These are phyloP conservation scores for Gleditsia sinensis DNA, from an alignment of 306 rosid species.

Conservation along the genomic window DNA sequence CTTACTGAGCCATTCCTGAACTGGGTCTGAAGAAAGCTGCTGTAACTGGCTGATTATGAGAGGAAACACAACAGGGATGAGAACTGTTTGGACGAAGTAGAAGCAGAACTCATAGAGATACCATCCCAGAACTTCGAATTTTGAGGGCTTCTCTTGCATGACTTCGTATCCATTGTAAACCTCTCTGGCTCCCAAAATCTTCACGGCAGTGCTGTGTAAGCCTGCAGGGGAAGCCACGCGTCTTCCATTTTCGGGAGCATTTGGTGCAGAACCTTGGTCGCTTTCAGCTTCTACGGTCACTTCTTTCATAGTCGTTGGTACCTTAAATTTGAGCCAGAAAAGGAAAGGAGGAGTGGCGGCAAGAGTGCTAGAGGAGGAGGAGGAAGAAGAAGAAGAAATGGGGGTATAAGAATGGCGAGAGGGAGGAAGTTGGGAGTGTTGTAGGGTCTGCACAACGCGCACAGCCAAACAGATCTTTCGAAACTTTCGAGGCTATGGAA, in stretches of 20 bases:
- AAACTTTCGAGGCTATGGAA: too few species aligned
- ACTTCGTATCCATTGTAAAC: slow-evolving; percentile 52
- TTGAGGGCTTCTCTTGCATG: slow-evolving; percentile 58
- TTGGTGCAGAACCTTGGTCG: not conserved
- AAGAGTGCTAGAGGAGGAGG: too few species aligned
- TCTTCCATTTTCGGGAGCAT: not conserved
- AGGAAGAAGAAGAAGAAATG: not conserved
- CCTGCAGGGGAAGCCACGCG: slow-evolving; percentile 31
- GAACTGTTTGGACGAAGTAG: slow-evolving; percentile 62
- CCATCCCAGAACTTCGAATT: slow-evolving; percentile 77
- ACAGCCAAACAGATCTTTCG: too few species aligned
- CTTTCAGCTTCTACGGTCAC: slow-evolving; percentile 36
- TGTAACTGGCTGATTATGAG: slow-evolving; percentile 74
- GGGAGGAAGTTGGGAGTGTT: too few species aligned
- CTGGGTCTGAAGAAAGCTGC: slow-evolving; percentile 33
- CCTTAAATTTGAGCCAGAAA: not conserved
- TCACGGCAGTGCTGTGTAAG: slow-evolving; percentile 44
- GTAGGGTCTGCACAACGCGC: too few species aligned
- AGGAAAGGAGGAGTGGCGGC: not conserved
- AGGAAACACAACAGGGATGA: slow-evolving; percentile 82
- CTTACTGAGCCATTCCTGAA: slow-evolving; percentile 35
- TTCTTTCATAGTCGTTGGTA: slow-evolving; percentile 41
- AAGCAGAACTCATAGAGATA: slow-evolving; percentile 74
- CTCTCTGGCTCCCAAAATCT: slow-evolving; percentile 53
- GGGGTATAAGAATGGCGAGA: not conserved